These are phyloP conservation scores for Anisodus tanguticus DNA, from an alignment of 257 asterid genomes.

Conservation along the genomic window DNA sequence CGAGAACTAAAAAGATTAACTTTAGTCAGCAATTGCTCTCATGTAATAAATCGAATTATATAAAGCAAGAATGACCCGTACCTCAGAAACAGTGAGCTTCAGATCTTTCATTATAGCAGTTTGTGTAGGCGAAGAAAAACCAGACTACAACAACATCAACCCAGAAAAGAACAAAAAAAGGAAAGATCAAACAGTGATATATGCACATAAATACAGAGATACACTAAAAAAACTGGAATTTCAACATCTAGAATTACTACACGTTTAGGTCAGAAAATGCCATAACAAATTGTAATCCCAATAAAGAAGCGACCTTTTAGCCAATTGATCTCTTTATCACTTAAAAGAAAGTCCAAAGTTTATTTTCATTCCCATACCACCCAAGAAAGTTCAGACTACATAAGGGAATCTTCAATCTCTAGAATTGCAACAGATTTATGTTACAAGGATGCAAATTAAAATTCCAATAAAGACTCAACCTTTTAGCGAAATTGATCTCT, in stretches of 20 bases:
- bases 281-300: neutral
- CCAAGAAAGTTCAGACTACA: too few species aligned
- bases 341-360: neutral
- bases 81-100: conserved; percentile 80
- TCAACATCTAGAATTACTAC: neutral
- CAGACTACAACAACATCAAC: conserved; percentile 62
- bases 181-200: conserved; percentile 24
- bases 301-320: neutral
- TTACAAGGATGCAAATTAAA: too few species aligned
- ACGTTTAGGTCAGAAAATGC: neutral
- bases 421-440: too few species aligned
- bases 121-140: conserved; percentile 93
- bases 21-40: neutral
- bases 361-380: neutral
- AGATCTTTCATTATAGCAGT: conserved; percentile 71
- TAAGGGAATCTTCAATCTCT: too few species aligned
- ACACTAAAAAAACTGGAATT: neutral
- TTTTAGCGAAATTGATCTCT: too few species aligned
- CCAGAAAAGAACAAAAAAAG: neutral
- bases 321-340: neutral
- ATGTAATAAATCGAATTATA: conserved; percentile 7
- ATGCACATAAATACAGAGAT: neutral
- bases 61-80: conserved; percentile 5
- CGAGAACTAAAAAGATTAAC: conserved; percentile 64
- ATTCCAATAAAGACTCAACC: too few species aligned